phyloP scores from a whole-genome alignment of 768 basidiomycete genomes.

The Russula dissimulans region DNA sequence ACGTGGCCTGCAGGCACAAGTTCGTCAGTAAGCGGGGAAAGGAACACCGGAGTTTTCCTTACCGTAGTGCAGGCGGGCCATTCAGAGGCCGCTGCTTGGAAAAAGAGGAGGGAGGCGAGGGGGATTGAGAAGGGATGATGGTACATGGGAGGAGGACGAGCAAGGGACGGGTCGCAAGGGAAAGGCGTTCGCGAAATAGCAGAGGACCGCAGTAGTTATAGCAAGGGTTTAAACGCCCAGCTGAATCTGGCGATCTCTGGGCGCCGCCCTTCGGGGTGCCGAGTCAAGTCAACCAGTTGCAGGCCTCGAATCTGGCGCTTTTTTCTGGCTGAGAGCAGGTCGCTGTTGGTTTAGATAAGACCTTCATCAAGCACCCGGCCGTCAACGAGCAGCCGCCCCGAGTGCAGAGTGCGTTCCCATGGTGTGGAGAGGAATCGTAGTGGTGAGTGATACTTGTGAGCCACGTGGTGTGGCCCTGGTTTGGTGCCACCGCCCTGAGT shows the following conservation, averaged over 20 bases:
- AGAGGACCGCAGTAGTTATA: background rate
- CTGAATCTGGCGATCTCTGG: conserved; percentile 7
- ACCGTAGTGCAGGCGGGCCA: background rate
- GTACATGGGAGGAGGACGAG: background rate
- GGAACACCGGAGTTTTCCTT: background rate
- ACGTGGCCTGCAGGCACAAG: background rate
- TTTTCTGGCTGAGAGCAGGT: no score
- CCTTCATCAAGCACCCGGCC: background rate
- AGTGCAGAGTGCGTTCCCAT: background rate
- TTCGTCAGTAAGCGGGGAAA: background rate
- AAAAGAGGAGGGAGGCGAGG: background rate
- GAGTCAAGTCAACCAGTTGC: conserved; percentile 9
- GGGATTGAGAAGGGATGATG: background rate
- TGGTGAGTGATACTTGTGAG: background rate
- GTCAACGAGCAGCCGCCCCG: no score
- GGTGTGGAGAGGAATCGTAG: background rate
- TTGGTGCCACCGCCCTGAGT: background rate
- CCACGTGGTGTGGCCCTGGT: background rate
- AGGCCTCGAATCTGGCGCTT: background rate
- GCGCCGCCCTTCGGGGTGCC: background rate
- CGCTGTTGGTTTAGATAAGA: background rate
- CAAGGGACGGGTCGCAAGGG: background rate
- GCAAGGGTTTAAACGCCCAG: background rate
- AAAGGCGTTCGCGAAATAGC: background rate
- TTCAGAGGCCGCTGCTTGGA: conserved; percentile 1